A percentile compares a stretch with the other conserved stretches of the same genome.
Conservation (phyloP, 1,284 basidiomycete species). For the Xerocomus nothofagi region DNA sequence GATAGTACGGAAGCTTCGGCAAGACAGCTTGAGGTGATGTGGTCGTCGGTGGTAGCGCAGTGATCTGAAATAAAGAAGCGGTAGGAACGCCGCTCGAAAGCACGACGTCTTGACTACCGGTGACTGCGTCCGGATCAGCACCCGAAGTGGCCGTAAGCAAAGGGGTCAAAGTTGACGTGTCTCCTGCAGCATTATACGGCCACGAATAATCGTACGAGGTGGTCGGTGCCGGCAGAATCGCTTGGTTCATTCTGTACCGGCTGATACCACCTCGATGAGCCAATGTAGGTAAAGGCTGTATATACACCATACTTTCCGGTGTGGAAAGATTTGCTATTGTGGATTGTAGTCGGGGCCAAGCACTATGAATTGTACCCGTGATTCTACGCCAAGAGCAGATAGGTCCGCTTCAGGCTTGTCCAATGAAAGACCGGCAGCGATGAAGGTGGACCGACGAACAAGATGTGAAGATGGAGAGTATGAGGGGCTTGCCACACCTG, state of each 20-base stretch:
- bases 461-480: constrained; percentile 70
- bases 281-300: constrained; percentile 11
- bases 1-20: constrained; percentile 23
- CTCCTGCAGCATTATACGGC: constrained; percentile 1
- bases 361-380: constrained; percentile 44
- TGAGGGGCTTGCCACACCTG: constrained; percentile 61
- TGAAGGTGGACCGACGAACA: constrained; percentile 68
- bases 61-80: constrained; percentile 31
- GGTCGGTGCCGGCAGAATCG: constrained; percentile 3
- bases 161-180: constrained; percentile 5
- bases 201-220: constrained; percentile 3
- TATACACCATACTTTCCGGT: constrained; percentile 17
- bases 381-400: constrained; percentile 67
- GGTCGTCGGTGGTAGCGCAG: constrained; percentile 42
- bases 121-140: not conserved
- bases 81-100: constrained; percentile 3
- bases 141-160: not conserved
- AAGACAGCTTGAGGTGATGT: constrained; percentile 21
- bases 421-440: constrained; percentile 66
- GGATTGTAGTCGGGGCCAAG: constrained; percentile 37
- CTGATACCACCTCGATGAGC: constrained; percentile 9
- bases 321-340: constrained; percentile 14
- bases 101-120: not conserved
- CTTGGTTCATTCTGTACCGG: constrained; percentile 21
- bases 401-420: constrained; percentile 63